These are phyloP conservation scores for Linnemannia zychae DNA, from an alignment of 192 early-diverging fungal species.

Conservation along the genomic window DNA sequence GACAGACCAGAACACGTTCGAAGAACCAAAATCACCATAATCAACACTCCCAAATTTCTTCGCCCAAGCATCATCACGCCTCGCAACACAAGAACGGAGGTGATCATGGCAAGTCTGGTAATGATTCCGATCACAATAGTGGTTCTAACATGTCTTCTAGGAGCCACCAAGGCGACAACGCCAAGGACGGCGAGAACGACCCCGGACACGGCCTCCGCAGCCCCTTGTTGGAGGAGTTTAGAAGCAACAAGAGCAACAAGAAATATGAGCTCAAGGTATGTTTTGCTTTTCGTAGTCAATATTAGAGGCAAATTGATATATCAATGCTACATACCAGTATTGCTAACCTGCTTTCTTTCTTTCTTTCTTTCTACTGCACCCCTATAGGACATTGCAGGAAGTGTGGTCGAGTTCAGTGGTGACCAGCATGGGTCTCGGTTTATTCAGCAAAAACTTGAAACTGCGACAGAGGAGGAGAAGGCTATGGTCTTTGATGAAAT, in stretches of 20 bases:
- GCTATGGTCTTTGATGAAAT: slow-evolving; percentile 96
- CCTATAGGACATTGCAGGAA: slow-evolving; percentile 85
- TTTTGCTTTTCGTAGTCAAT: no score
- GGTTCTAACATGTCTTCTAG: neutral
- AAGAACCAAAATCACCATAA: slow-evolving; percentile 4
- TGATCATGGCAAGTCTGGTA: slow-evolving; percentile 14
- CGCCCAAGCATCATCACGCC: slow-evolving; percentile 27
- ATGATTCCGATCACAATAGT: slow-evolving; percentile 11
- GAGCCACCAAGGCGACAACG: slow-evolving; percentile 14
- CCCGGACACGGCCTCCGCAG: slow-evolving; percentile 80
- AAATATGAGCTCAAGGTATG: slow-evolving; percentile 92
- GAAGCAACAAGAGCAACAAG: slow-evolving; percentile 89
- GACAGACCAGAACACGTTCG: slow-evolving; percentile 12
- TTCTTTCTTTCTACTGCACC: neutral
- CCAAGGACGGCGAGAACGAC: slow-evolving; percentile 49
- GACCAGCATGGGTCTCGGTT: slow-evolving; percentile 98
- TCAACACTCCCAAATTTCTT: slow-evolving; percentile 20
- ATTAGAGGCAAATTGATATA: neutral
- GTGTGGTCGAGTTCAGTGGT: slow-evolving; percentile 96
- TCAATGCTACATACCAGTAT: neutral
- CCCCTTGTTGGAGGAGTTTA: slow-evolving; percentile 92
- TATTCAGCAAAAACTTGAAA: slow-evolving; percentile 97
- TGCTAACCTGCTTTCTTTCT: no score
- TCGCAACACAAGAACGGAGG: slow-evolving; percentile 17
- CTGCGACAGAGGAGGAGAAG: slow-evolving; percentile 91